These are phyloP conservation scores for Cucumis hystrix DNA, from an alignment of 306 rosid species.

Conservation along the genomic window DNA sequence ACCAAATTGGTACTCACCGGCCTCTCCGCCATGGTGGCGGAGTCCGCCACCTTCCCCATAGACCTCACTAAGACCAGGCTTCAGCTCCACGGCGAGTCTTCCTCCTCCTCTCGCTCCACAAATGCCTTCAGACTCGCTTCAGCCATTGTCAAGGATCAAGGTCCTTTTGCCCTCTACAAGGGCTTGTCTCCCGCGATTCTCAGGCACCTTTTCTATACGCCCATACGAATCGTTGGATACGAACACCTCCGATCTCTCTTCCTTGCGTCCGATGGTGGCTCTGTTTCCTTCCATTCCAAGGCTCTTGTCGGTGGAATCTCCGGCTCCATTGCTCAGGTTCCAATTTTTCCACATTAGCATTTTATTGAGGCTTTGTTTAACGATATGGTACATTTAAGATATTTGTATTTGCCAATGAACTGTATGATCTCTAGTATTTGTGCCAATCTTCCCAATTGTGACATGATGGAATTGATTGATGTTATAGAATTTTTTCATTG, in stretches of 20 bases:
- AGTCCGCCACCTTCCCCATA: constrained; percentile 72
- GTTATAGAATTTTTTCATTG: background rate
- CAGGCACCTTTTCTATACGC: constrained; percentile 70
- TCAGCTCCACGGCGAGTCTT: constrained; percentile 69
- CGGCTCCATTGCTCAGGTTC: constrained; percentile 72
- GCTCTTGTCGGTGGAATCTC: constrained; percentile 66
- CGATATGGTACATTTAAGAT: background rate
- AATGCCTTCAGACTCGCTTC: constrained; percentile 44
- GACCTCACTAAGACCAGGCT: constrained; percentile 81
- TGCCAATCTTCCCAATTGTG: background rate
- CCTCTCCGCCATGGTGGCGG: constrained; percentile 74
- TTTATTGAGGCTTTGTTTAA: background rate
- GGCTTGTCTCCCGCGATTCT: constrained; percentile 76
- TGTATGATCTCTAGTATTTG: background rate
- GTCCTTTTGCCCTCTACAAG: constrained; percentile 54
- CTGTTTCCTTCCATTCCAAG: constrained; percentile 37
- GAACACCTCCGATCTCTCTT: constrained; percentile 41
- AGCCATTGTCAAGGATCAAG: constrained; percentile 42
- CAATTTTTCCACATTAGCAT: background rate
- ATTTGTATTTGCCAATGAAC: background rate
- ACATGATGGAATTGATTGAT: background rate
- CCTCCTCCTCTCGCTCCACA: constrained; percentile 30
- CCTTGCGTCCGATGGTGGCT: constrained; percentile 18
- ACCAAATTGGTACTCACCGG: constrained; percentile 47
- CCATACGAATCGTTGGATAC: constrained; percentile 66